Evolutionary conservation across 495 filamentous ascomycete species (phyloP).

Genomic region (Poronia punctata): DNA sequence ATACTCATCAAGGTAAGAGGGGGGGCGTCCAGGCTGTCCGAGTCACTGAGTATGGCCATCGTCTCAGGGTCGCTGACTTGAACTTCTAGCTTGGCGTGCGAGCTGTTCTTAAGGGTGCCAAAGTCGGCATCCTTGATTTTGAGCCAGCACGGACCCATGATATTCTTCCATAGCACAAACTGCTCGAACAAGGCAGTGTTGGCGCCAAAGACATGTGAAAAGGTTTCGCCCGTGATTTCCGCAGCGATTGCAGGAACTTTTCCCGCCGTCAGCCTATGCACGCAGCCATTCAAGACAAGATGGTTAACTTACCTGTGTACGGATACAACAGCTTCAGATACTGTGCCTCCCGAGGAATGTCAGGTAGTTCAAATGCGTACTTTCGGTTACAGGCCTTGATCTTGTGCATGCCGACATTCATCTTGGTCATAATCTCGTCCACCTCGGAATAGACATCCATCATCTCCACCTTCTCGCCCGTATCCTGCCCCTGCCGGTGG

Average conservation of each 20-base stretch:
- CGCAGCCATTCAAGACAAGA: neutral
- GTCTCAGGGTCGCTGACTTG: slow-evolving; percentile 67
- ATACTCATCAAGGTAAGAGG: slow-evolving; percentile 92
- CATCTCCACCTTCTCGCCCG: slow-evolving; percentile 79
- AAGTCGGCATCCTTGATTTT: slow-evolving; percentile 81
- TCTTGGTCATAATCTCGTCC: slow-evolving; percentile 71
- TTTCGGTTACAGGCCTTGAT: slow-evolving; percentile 85
- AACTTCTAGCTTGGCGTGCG: slow-evolving; percentile 94
- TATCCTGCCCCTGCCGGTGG: slow-evolving; percentile 53
- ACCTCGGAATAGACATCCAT: slow-evolving; percentile 86
- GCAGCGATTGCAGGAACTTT: slow-evolving; percentile 54
- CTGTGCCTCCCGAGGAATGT: slow-evolving; percentile 78
- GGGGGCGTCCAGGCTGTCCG: slow-evolving; percentile 71
- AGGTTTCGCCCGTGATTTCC: slow-evolving; percentile 72
- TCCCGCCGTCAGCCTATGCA: slow-evolving; percentile 6
- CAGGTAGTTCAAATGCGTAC: slow-evolving; percentile 90
- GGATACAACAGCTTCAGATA: slow-evolving; percentile 93
- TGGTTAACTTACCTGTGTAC: slow-evolving; percentile 50
- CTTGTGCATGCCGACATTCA: slow-evolving; percentile 81
- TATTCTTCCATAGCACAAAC: slow-evolving; percentile 95
- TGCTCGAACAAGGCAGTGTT: slow-evolving; percentile 95
- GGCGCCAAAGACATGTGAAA: slow-evolving; percentile 88
- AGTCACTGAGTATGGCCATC: slow-evolving; percentile 62
- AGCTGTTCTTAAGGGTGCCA: slow-evolving; percentile 76
- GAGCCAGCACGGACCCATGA: slow-evolving; percentile 98